These are phyloP conservation scores for Penicillium cataractarum DNA, from an alignment of 495 filamentous ascomycete species.

Conservation along the genomic window DNA sequence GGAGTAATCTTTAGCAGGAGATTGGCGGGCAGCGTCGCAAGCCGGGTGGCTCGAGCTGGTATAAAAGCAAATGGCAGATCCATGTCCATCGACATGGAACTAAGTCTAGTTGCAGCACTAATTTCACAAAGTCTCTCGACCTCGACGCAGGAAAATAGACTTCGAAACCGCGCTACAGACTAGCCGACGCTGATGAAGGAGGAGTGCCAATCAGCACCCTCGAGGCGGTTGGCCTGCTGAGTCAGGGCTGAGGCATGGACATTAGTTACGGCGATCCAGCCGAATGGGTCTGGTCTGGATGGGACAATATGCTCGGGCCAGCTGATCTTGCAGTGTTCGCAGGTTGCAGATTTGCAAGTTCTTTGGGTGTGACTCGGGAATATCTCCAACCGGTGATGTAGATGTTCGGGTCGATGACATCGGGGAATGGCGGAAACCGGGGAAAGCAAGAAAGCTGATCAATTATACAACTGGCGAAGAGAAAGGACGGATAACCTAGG, in stretches of 20 bases:
- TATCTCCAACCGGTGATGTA: neutral
- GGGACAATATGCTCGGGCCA: neutral
- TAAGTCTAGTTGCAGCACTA: neutral
- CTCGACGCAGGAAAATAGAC: neutral
- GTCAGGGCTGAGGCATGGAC: neutral
- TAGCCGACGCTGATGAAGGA: neutral
- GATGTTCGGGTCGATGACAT: conserved; percentile 2
- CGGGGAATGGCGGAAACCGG: neutral
- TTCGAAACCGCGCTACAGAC: neutral
- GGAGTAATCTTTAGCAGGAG: neutral
- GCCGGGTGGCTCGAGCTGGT: too few relatives aligned
- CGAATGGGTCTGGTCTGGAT: neutral
- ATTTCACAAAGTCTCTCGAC: neutral
- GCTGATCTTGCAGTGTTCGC: neutral
- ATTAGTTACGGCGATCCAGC: neutral
- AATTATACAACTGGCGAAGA: neutral
- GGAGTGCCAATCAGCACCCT: neutral
- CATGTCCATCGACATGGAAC: neutral
- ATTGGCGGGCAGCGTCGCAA: too few relatives aligned
- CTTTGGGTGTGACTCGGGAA: neutral
- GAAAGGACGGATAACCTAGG: neutral
- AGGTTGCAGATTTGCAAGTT: neutral
- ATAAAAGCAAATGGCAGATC: neutral
- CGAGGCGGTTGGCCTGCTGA: neutral
- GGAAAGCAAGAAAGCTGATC: neutral